phyloP scores from a whole-genome alignment of 345 rosid genomes.

The Rhizophora mangle region DNA sequence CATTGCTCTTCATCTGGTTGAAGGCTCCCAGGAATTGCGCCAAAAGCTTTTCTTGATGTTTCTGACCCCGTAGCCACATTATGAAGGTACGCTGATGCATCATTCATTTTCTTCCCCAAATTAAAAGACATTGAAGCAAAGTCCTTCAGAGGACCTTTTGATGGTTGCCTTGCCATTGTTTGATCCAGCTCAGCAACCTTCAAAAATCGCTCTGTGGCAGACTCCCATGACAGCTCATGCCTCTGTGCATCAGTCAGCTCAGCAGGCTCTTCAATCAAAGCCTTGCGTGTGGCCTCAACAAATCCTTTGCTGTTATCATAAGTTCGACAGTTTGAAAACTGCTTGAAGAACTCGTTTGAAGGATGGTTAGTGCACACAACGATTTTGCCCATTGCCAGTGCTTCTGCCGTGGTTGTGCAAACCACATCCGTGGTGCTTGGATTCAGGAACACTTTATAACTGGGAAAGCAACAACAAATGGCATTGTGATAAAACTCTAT shows the following conservation, averaged over 20 bases:
- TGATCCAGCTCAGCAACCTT: constrained; percentile 41
- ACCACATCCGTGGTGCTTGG: constrained; percentile 99
- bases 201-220: constrained; percentile 79
- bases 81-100: constrained; percentile 72
- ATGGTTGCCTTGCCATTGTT: constrained; percentile 6
- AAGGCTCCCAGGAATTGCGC: constrained; percentile 80
- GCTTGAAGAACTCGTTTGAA: constrained; percentile 47
- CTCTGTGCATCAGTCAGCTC: constrained; percentile 61
- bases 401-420: constrained; percentile 97
- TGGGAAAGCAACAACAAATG: constrained; percentile 30
- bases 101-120: constrained; percentile 49
- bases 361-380: constrained; percentile 55
- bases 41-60: constrained; percentile 66
- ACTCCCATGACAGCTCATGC: constrained; percentile 80
- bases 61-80: constrained; percentile 67
- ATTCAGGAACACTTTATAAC: constrained; percentile 88
- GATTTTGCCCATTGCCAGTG: constrained; percentile 91
- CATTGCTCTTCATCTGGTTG: constrained; percentile 74
- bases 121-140: constrained; percentile 53
- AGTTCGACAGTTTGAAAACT: constrained; percentile 73
- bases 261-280: constrained; percentile 66
- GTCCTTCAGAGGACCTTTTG: constrained; percentile 20
- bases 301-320: constrained; percentile 53
- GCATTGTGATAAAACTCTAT: background rate
- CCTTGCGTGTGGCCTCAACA: constrained; percentile 49